A percentile compares a stretch with the other conserved stretches of the same genome.
These are phyloP conservation scores for Aspergillus pseudonomiae DNA, from an alignment of 2,329 filamentous ascomycete genomes.

Conservation along the genomic window DNA sequence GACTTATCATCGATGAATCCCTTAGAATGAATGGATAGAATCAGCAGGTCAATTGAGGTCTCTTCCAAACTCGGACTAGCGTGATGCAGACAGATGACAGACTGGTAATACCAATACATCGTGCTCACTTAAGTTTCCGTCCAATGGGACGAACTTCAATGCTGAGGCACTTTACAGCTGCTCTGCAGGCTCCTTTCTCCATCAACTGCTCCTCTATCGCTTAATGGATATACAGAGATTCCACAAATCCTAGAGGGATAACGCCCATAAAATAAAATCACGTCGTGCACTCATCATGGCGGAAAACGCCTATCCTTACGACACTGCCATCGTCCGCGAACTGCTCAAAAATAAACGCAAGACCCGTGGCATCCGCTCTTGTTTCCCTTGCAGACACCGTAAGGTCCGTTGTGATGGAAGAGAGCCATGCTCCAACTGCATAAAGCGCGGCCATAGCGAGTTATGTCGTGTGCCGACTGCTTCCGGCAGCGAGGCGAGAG, in stretches of 20 bases:
- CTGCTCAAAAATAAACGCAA: constrained; percentile 28
- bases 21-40: background rate
- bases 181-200: background rate
- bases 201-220: background rate
- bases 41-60: background rate
- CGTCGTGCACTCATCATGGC: constrained; percentile 1
- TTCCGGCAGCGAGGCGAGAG: constrained; percentile 2
- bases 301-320: constrained; percentile 25
- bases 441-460: constrained; percentile 23
- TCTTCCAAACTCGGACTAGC: background rate
- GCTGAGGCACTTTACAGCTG: background rate
- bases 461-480: constrained; percentile 22
- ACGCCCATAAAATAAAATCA: background rate
- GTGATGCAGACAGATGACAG: background rate
- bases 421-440: constrained; percentile 22
- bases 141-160: background rate
- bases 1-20: too few species aligned
- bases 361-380: constrained; percentile 25
- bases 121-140: background rate
- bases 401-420: constrained; percentile 26
- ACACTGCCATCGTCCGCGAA: constrained; percentile 24
- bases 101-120: background rate
- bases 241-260: background rate
- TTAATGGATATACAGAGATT: background rate
- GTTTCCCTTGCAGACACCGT: constrained; percentile 29